phyloP scores from a whole-genome alignment of 306 rosid species.

The Quercus gilva region DNA sequence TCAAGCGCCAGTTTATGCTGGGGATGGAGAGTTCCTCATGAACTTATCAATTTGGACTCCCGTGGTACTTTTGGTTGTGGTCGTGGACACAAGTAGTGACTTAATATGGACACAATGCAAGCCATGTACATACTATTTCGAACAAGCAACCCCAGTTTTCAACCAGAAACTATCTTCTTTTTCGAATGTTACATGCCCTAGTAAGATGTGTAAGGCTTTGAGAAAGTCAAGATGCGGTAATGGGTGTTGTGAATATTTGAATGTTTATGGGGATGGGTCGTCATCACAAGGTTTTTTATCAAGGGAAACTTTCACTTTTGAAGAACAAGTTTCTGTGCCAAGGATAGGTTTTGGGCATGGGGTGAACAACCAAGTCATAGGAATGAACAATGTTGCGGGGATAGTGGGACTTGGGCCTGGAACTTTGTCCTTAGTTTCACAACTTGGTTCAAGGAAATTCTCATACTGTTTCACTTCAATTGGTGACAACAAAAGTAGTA shows the following conservation, averaged over 20 bases:
- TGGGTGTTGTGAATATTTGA: not conserved
- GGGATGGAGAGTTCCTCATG: not conserved
- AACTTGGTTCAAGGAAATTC: not conserved
- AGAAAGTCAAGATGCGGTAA: not conserved
- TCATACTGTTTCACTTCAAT: not conserved
- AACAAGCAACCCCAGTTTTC: not conserved
- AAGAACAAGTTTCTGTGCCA: not conserved
- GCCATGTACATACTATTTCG: not conserved
- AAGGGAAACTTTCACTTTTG: not conserved
- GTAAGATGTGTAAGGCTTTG: not conserved
- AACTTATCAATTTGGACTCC: not conserved
- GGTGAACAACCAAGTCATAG: not conserved
- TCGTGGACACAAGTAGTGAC: conserved; percentile 1
- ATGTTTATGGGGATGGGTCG: not conserved
- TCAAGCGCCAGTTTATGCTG: not conserved
- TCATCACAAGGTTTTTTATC: not conserved
- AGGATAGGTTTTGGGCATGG: not conserved
- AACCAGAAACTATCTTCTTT: not conserved
- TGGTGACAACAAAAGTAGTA: not conserved
- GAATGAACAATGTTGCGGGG: not conserved
- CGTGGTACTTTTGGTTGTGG: not conserved
- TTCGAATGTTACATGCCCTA: not conserved
- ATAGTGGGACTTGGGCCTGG: not conserved
- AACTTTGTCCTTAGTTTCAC: not conserved
- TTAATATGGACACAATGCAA: not conserved